Percentiles rank a stretch among this genome's conserved stretches.
Conservation (phyloP, 2,329 filamentous ascomycete genomes). For the Sporothrix variecibatus region DNA sequence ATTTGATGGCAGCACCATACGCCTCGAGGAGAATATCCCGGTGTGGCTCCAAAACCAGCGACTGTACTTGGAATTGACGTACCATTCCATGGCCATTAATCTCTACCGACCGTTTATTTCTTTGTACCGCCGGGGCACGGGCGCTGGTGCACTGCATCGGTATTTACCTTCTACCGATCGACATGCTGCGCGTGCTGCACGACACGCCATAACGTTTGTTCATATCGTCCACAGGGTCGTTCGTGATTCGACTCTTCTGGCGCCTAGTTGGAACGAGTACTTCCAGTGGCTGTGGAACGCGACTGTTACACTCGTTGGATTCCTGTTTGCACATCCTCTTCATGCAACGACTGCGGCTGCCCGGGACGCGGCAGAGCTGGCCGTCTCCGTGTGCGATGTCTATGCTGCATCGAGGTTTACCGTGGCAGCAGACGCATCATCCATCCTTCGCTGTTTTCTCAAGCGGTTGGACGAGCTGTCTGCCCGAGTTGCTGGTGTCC, state of each 20-base stretch:
- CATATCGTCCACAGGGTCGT: slow-evolving; percentile 42
- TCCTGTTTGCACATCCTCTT: slow-evolving; percentile 43
- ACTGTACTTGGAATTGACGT: slow-evolving; percentile 44
- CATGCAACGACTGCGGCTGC: slow-evolving; percentile 36
- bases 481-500: neutral
- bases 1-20: neutral
- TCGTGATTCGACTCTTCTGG: slow-evolving; percentile 37
- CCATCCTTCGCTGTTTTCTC: slow-evolving; percentile 34
- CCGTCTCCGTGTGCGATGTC: slow-evolving; percentile 41
- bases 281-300: slow-evolving; percentile 50
- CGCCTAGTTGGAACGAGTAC: slow-evolving; percentile 41
- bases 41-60: slow-evolving; percentile 47
- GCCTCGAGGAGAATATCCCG: slow-evolving; percentile 33
- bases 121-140: slow-evolving; percentile 33
- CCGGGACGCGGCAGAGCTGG: slow-evolving; percentile 39
- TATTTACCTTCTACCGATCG: slow-evolving; percentile 34
- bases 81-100: slow-evolving; percentile 43
- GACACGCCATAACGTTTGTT: slow-evolving; percentile 43
- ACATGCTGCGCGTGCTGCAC: slow-evolving; percentile 36
- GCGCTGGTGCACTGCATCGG: neutral
- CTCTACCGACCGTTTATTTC: slow-evolving; percentile 45
- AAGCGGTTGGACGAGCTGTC: neutral
- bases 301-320: slow-evolving; percentile 44
- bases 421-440: slow-evolving; percentile 39
- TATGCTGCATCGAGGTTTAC: slow-evolving; percentile 39